Percentiles rank a stretch among this genome's conserved stretches.
phyloP scores from a whole-genome alignment of 2,329 filamentous ascomycete genomes.

The Chaetothyriales sp. region DNA sequence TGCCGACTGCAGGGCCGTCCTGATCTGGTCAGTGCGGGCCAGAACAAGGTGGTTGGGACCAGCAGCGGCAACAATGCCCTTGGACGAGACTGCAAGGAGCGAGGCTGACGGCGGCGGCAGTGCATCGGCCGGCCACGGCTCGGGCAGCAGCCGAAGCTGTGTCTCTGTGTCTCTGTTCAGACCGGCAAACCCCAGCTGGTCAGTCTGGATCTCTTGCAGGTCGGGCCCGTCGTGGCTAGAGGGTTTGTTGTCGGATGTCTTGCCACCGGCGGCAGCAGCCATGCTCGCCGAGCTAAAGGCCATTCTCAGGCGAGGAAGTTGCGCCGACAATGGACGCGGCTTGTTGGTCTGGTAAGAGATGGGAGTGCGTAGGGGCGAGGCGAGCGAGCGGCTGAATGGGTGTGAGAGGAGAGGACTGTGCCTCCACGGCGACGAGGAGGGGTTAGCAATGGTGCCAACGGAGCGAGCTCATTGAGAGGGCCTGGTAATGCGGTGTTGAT shows the following conservation, averaged over 20 bases:
- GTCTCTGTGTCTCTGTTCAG: slow-evolving; percentile 53
- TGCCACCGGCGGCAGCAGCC: slow-evolving; percentile 28
- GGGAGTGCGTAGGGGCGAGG: slow-evolving; percentile 24
- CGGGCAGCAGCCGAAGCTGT: slow-evolving; percentile 64
- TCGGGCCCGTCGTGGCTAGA: slow-evolving; percentile 42
- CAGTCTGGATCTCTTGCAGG: slow-evolving; percentile 64
- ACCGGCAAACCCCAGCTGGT: slow-evolving; percentile 71
- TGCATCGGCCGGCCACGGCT: slow-evolving; percentile 54
- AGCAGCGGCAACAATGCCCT: slow-evolving; percentile 72
- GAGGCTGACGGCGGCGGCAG: slow-evolving; percentile 64
- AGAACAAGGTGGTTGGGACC: slow-evolving; percentile 66
- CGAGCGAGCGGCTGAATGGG: slow-evolving; percentile 25
- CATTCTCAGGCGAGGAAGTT: slow-evolving; percentile 34
- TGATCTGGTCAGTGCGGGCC: slow-evolving; percentile 59
- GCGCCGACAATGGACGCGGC: slow-evolving; percentile 25
- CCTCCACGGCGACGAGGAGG: slow-evolving; percentile 28
- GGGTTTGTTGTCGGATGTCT: slow-evolving; percentile 25
- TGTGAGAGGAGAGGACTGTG: slow-evolving; percentile 28
- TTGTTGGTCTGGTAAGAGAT: slow-evolving; percentile 15
- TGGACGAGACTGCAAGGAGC: slow-evolving; percentile 63
- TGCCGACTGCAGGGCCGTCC: slow-evolving; percentile 38
- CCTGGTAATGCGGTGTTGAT: not conserved
- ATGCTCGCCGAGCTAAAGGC: slow-evolving; percentile 47
- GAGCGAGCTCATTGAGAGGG: not conserved
- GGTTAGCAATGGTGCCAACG: slow-evolving; percentile 30